These are phyloP conservation scores for Aspergillus panamensis DNA, from an alignment of 495 filamentous ascomycete species.

Conservation along the genomic window DNA sequence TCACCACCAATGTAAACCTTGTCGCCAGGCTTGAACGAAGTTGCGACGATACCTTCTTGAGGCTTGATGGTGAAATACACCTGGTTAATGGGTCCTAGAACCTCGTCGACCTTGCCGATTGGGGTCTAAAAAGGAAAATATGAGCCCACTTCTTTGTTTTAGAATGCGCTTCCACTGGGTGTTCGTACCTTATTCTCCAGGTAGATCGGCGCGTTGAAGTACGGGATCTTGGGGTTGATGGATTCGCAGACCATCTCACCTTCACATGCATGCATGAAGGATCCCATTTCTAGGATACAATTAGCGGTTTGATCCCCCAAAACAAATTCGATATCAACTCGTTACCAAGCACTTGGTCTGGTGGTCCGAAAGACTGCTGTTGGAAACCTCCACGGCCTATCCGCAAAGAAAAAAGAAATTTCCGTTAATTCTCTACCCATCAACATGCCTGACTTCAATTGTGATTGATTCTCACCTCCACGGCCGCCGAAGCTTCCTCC, in stretches of 20 bases:
- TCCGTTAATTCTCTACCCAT: constrained; percentile 34
- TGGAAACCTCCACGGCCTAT: constrained; percentile 62
- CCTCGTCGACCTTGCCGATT: constrained; percentile 57
- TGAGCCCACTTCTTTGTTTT: not conserved
- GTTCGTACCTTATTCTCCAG: constrained; percentile 87
- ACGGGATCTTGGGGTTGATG: constrained; percentile 90
- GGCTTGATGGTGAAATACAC: constrained; percentile 98
- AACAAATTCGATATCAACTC: not conserved
- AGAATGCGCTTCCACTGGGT: not conserved
- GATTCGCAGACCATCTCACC: constrained; percentile 95
- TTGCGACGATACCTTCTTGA: constrained; percentile 88
- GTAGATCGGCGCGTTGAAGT: constrained; percentile 98
- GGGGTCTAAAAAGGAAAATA: constrained; percentile 41
- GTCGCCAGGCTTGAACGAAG: constrained; percentile 91
- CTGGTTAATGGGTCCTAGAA: constrained; percentile 91
- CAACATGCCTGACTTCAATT: constrained; percentile 6
- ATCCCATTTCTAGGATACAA: constrained; percentile 70
- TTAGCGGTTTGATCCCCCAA: constrained; percentile 20
- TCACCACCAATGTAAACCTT: constrained; percentile 95
- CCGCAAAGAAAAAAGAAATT: constrained; percentile 30
- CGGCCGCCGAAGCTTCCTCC: constrained; percentile 47
- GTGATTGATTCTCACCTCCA: constrained; percentile 35
- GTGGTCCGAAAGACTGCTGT: constrained; percentile 61
- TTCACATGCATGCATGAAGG: constrained; percentile 89
- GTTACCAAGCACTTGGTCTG: constrained; percentile 62